These are phyloP conservation scores for Sporothrix phasma DNA, from an alignment of 2,329 filamentous ascomycete genomes.

Conservation along the genomic window DNA sequence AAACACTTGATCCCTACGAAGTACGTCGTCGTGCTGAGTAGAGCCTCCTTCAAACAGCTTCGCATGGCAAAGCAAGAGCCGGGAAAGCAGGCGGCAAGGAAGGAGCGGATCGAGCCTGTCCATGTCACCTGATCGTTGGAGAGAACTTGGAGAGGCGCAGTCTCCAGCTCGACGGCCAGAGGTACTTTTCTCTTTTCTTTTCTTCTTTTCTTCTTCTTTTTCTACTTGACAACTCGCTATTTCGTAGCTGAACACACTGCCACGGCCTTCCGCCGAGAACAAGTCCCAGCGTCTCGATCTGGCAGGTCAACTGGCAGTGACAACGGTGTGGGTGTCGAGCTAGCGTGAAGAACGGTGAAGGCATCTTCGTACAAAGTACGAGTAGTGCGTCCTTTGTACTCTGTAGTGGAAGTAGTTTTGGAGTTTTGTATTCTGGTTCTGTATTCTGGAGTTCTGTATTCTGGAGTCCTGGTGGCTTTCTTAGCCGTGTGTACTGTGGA, in stretches of 20 bases:
- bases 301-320: not conserved
- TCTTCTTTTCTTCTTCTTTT: not conserved
- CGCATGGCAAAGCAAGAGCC: not conserved
- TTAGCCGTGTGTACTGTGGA: not conserved
- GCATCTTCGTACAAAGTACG: no score
- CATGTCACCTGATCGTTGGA: not conserved
- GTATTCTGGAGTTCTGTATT: no score
- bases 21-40: no score
- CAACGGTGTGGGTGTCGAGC: not conserved
- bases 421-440: no score
- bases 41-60: not conserved
- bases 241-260: no score
- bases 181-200: not conserved
- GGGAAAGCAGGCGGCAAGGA: not conserved
- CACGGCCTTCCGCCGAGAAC: no score
- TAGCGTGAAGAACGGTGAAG: not conserved
- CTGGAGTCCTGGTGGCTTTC: not conserved
- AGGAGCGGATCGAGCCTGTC: not conserved
- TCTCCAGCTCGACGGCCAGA: not conserved
- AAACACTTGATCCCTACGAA: not conserved
- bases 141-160: not conserved
- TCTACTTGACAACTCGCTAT: no score
- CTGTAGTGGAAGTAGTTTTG: no score
- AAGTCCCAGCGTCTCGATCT: not conserved
- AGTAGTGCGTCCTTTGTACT: no score